A percentile compares a stretch with the other conserved stretches of the same genome.
These are phyloP conservation scores for Thinopyrum elongatum DNA, from an alignment of 176 grass and related monocot species.

Conservation along the genomic window DNA sequence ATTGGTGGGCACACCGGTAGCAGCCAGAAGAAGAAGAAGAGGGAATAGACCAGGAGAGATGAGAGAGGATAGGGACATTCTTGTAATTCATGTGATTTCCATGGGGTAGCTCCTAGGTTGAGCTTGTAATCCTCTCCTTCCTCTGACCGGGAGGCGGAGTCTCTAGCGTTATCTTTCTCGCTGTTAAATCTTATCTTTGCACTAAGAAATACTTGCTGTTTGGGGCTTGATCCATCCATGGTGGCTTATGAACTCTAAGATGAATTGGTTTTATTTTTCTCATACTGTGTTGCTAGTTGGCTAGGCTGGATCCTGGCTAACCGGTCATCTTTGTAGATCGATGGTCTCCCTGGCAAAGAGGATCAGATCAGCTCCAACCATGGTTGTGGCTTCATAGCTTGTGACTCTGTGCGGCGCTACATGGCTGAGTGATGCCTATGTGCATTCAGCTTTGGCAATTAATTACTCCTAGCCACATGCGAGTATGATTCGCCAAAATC, in stretches of 20 bases:
- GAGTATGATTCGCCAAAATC: not conserved
- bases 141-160: not conserved
- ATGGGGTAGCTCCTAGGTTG: slow-evolving; percentile 32
- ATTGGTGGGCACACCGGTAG: slow-evolving; percentile 20
- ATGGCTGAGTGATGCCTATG: not conserved
- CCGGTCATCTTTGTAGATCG: not conserved
- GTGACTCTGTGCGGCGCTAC: not conserved
- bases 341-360: not conserved
- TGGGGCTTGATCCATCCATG: not conserved
- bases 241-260: not conserved
- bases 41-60: slow-evolving; percentile 16
- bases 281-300: not conserved
- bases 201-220: slow-evolving; percentile 3
- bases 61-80: slow-evolving; percentile 14
- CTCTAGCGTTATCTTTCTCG: not conserved
- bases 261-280: not conserved
- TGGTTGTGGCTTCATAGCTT: not conserved
- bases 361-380: not conserved
- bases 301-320: not conserved
- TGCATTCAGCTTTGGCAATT: not conserved
- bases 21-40: slow-evolving; percentile 18
- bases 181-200: slow-evolving; percentile 15
- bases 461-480: no score
- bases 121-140: not conserved
- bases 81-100: slow-evolving; percentile 28